Percentiles rank a stretch among this genome's conserved stretches.
These are phyloP conservation scores for Hypoxylon sp. DNA, from an alignment of 2,329 filamentous ascomycete species.

Conservation along the genomic window DNA sequence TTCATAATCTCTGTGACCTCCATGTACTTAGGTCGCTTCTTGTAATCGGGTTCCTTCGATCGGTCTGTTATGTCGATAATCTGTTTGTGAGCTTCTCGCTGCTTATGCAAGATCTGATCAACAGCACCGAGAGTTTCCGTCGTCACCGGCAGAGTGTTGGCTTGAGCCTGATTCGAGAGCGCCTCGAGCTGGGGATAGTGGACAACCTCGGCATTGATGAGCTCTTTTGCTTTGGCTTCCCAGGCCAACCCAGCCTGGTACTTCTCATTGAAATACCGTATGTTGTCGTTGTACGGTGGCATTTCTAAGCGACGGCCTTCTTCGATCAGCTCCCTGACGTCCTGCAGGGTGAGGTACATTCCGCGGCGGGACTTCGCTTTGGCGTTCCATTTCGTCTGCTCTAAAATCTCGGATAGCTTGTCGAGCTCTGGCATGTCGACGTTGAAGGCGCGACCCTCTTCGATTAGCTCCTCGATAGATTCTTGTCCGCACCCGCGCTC, in stretches of 20 bases:
- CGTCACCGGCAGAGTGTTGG: constrained; percentile 78
- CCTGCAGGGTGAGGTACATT: constrained; percentile 74
- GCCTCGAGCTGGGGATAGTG: constrained; percentile 96
- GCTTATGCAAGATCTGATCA: constrained; percentile 93
- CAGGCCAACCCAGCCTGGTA: constrained; percentile 80
- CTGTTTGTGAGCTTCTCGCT: constrained; percentile 90
- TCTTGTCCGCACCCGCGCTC: constrained; percentile 72
- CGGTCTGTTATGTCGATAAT: constrained; percentile 84
- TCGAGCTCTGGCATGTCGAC: constrained; percentile 92
- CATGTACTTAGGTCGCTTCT: constrained; percentile 82
- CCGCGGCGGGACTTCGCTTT: constrained; percentile 72
- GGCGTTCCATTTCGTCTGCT: constrained; percentile 89
- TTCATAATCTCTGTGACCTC: constrained; percentile 93
- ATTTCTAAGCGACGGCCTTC: constrained; percentile 82
- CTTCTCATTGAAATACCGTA: constrained; percentile 79
- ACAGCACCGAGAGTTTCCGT: constrained; percentile 81
- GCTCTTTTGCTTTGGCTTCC: constrained; percentile 91
- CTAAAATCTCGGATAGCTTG: constrained; percentile 78
- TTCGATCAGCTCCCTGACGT: constrained; percentile 81
- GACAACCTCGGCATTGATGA: constrained; percentile 89
- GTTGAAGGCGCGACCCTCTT: constrained; percentile 87
- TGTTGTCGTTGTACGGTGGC: constrained; percentile 79
- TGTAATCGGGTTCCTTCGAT: constrained; percentile 77
- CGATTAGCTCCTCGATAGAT: constrained; percentile 89
- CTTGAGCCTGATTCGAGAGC: constrained; percentile 80